These are phyloP conservation scores for Phytophthora hybrid DNA, from an alignment of 352 stramenopile genomes.

Conservation along the genomic window DNA sequence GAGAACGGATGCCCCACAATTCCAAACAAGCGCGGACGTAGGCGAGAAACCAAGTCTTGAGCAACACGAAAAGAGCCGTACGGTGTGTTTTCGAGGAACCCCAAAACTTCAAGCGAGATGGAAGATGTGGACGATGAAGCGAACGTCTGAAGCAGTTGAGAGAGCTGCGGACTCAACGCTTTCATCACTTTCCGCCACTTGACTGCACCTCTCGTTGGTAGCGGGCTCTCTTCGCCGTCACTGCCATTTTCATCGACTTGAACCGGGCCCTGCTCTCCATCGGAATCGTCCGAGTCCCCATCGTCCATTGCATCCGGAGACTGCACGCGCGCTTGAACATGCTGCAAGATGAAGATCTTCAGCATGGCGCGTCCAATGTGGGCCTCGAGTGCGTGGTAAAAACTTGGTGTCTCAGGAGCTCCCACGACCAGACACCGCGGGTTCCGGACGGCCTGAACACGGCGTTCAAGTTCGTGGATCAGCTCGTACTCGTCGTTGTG, in stretches of 20 bases:
- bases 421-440: conserved; percentile 51
- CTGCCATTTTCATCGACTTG: conserved; percentile 17
- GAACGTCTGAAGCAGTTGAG: conserved; percentile 45
- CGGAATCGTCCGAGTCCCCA: conserved; percentile 48
- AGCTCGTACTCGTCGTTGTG: conserved; percentile 8
- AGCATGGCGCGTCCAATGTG: conserved; percentile 40
- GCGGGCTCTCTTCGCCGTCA: conserved; percentile 16
- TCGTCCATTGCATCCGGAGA: conserved; percentile 27
- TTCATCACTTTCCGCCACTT: conserved; percentile 33
- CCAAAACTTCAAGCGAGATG: conserved; percentile 32
- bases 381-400: conserved; percentile 48
- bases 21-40: conserved; percentile 44
- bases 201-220: conserved; percentile 26
- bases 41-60: conserved; percentile 22
- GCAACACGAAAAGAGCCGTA: conserved; percentile 19
- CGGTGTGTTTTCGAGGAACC: conserved; percentile 34
- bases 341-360: conserved; percentile 57
- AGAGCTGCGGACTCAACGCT: conserved; percentile 42
- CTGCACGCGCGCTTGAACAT: conserved; percentile 31
- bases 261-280: conserved; percentile 48
- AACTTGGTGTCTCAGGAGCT: conserved; percentile 27
- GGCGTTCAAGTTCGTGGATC: conserved; percentile 23
- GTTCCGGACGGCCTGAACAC: conserved; percentile 32
- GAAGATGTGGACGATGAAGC: conserved; percentile 18
- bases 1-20: conserved; percentile 55